Conservation (phyloP, 805 yeast genomes). For the Ogataea philodendri region DNA sequence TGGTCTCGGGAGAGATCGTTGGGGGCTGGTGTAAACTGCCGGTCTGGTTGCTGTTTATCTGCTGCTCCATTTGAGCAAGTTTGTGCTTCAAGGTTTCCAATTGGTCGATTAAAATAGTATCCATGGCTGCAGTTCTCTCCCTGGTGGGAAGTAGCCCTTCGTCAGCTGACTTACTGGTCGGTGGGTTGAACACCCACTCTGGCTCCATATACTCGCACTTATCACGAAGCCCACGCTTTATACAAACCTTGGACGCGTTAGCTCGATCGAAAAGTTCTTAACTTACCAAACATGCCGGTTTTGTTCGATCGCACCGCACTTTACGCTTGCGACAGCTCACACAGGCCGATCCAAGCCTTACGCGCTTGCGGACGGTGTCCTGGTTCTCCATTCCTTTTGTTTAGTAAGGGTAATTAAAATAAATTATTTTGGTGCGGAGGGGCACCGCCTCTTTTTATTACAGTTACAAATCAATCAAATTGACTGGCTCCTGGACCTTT, state of each 20-base stretch:
- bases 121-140: neutral
- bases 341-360: slow-evolving; percentile 42
- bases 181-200: slow-evolving; percentile 1
- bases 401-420: neutral
- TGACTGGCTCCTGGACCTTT: slow-evolving; percentile 18
- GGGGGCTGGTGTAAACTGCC: too few species aligned
- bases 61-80: too few species aligned
- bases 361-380: slow-evolving; percentile 24
- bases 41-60: too few species aligned
- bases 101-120: too few species aligned
- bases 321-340: slow-evolving; percentile 43
- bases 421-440: slow-evolving; percentile 1
- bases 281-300: slow-evolving; percentile 37
- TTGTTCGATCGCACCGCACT: slow-evolving; percentile 43
- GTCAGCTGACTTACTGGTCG: too few species aligned
- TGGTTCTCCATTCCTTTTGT: neutral
- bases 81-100: too few species aligned
- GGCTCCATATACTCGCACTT: slow-evolving; percentile 27
- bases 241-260: slow-evolving; percentile 20
- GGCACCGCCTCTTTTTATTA: slow-evolving; percentile 7
- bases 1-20: too few species aligned
- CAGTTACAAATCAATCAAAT: slow-evolving; percentile 24
- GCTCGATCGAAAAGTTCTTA: slow-evolving; percentile 1
- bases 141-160: too few species aligned
- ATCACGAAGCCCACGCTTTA: slow-evolving; percentile 25